Conservation (phyloP, 2,329 filamentous ascomycete species). For the Aspergillus tanneri region DNA sequence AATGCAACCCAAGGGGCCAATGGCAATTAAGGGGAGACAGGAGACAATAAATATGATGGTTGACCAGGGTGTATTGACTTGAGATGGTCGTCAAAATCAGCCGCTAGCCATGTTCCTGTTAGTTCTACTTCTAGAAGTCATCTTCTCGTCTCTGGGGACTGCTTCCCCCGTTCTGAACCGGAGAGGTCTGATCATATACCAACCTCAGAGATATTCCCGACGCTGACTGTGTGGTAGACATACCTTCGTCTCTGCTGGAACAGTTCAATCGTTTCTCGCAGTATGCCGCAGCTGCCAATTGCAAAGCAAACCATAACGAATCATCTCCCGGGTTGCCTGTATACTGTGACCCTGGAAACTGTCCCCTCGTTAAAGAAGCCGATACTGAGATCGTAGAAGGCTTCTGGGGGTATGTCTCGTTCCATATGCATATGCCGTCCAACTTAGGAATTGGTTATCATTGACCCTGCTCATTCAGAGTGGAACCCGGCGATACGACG, state of each 20-base stretch:
- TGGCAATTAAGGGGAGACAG: no score
- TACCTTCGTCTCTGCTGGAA: not conserved
- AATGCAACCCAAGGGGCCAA: no score
- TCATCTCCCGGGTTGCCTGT: conserved; percentile 1
- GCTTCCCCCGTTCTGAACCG: no score
- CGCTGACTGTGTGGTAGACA: not conserved
- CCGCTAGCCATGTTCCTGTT: no score
- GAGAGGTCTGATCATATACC: no score
- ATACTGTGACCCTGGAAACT: conserved; percentile 6
- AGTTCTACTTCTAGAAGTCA: no score
- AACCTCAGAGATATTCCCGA: no score
- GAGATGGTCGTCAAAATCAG: no score
- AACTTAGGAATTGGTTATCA: not conserved
- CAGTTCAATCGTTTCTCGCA: conserved; percentile 4
- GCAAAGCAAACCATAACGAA: conserved; percentile 5
- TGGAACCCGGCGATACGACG: conserved; percentile 4
- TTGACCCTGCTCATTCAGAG: not conserved
- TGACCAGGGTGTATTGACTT: no score
- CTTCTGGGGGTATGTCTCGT: conserved; percentile 1
- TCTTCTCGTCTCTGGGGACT: no score
- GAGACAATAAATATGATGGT: no score
- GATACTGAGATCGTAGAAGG: conserved; percentile 4
- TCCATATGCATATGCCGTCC: not conserved
- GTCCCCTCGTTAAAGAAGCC: not conserved
- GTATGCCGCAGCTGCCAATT: conserved; percentile 3